A percentile compares a stretch with the other conserved stretches of the same genome.
phyloP scores from a whole-genome alignment of 2,329 filamentous ascomycete genomes.

The Chaetomium sp. region DNA sequence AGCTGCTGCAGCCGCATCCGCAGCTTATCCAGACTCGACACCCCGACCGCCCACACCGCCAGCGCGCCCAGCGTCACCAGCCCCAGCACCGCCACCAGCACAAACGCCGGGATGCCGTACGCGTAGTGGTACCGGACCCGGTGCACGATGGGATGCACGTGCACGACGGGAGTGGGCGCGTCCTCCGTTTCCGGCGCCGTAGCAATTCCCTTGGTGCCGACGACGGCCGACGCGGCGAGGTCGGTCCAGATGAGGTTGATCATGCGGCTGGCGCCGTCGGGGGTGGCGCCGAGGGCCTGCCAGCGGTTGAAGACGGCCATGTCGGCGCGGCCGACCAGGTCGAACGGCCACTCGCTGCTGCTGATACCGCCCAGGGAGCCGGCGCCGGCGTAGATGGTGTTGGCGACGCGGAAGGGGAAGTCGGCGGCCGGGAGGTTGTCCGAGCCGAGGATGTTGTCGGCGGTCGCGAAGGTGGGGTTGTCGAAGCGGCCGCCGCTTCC shows the following conservation, averaged over 20 bases:
- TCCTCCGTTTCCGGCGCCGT: background rate
- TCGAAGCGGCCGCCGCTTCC: background rate
- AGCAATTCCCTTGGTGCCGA: slow-evolving; percentile 42
- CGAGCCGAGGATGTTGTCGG: background rate
- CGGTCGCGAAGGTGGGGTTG: background rate
- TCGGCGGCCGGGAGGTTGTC: slow-evolving; percentile 42
- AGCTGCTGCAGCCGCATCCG: slow-evolving; percentile 28
- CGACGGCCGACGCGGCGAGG: slow-evolving; percentile 45
- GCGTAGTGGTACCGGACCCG: slow-evolving; percentile 40
- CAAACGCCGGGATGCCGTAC: slow-evolving; percentile 41
- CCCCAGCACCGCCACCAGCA: slow-evolving; percentile 13
- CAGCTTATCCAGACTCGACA: slow-evolving; percentile 8
- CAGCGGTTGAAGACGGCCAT: slow-evolving; percentile 47
- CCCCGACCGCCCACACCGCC: background rate
- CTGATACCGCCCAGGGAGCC: background rate
- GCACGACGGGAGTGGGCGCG: slow-evolving; percentile 16
- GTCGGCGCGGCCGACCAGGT: slow-evolving; percentile 32
- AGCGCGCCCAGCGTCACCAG: slow-evolving; percentile 1
- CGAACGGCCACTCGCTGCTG: background rate
- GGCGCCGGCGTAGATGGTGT: slow-evolving; percentile 29
- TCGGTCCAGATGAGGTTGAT: slow-evolving; percentile 51
- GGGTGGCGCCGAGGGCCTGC: slow-evolving; percentile 41
- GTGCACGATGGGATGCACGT: slow-evolving; percentile 34
- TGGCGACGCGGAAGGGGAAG: slow-evolving; percentile 36
- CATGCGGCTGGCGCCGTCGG: slow-evolving; percentile 40